Evolutionary conservation across 441 rosid genomes (phyloP).

Genomic region (Populus tomentosa): DNA sequence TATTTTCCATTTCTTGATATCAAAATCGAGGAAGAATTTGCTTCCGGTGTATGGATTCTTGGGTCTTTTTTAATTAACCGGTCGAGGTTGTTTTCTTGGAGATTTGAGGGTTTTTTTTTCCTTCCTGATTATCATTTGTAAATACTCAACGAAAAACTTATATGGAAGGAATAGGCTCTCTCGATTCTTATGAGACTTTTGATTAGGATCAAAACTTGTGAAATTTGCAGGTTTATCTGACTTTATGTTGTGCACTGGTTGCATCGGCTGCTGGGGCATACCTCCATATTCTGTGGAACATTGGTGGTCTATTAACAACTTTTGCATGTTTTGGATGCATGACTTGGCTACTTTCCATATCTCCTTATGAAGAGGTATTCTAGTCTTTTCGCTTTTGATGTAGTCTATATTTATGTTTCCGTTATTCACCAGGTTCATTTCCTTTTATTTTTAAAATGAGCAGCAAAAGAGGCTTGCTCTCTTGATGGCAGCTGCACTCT

Average conservation of each 20-base stretch:
- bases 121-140: background rate
- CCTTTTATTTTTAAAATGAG: slow-evolving; percentile 1
- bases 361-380: slow-evolving; percentile 48
- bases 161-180: background rate
- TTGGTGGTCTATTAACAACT: slow-evolving; percentile 68
- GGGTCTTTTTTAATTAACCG: background rate
- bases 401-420: background rate
- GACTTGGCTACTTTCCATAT: slow-evolving; percentile 43
- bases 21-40: background rate
- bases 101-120: no score
- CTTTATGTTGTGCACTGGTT: slow-evolving; percentile 63
- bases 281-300: slow-evolving; percentile 66
- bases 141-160: background rate
- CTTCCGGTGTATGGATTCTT: background rate
- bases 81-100: background rate
- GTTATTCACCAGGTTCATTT: background rate
- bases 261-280: slow-evolving; percentile 72
- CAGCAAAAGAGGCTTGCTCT: slow-evolving; percentile 68
- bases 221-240: slow-evolving; percentile 56
- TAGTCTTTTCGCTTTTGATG: background rate
- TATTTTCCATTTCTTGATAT: background rate
- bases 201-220: background rate
- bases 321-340: slow-evolving; percentile 55
- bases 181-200: background rate
- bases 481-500: slow-evolving; percentile 49